Conservation (phyloP, 2,329 filamentous ascomycete species). For the Periconia digitata region DNA sequence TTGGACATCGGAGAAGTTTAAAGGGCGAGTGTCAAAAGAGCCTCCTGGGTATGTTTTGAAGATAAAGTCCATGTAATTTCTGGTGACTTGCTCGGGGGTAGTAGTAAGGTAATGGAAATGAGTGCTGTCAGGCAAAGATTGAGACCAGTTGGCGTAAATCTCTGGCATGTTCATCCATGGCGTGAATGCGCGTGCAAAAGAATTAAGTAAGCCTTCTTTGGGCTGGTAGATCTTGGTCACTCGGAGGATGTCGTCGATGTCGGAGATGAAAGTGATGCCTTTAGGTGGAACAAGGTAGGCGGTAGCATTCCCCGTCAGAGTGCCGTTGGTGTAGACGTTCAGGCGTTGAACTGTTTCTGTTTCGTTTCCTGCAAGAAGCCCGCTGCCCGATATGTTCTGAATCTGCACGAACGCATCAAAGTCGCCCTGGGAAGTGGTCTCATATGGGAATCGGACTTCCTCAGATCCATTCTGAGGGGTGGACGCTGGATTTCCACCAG, state of each 20-base stretch:
- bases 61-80: constrained; percentile 79
- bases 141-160: constrained; percentile 75
- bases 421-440: constrained; percentile 69
- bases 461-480: constrained; percentile 63
- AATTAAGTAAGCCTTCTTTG: constrained; percentile 72
- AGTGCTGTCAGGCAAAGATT: constrained; percentile 61
- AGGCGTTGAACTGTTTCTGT: constrained; percentile 67
- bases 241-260: constrained; percentile 80
- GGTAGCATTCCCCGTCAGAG: constrained; percentile 69
- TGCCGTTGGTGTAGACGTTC: constrained; percentile 67
- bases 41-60: constrained; percentile 76
- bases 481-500: constrained; percentile 53
- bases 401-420: constrained; percentile 72
- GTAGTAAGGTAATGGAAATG: constrained; percentile 85
- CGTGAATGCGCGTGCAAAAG: constrained; percentile 70
- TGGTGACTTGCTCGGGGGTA: constrained; percentile 74
- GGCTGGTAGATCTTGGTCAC: constrained; percentile 79
- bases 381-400: constrained; percentile 55
- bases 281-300: constrained; percentile 72
- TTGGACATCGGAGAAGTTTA: constrained; percentile 77
- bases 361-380: constrained; percentile 63
- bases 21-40: constrained; percentile 71
- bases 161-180: constrained; percentile 80
- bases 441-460: constrained; percentile 63
- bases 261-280: constrained; percentile 72